Evolutionary conservation across 2,329 filamentous ascomycete genomes (phyloP), one percentile per base, ranked within the genome.

Genomic region (Annulohypoxylon truncatum): DNA sequence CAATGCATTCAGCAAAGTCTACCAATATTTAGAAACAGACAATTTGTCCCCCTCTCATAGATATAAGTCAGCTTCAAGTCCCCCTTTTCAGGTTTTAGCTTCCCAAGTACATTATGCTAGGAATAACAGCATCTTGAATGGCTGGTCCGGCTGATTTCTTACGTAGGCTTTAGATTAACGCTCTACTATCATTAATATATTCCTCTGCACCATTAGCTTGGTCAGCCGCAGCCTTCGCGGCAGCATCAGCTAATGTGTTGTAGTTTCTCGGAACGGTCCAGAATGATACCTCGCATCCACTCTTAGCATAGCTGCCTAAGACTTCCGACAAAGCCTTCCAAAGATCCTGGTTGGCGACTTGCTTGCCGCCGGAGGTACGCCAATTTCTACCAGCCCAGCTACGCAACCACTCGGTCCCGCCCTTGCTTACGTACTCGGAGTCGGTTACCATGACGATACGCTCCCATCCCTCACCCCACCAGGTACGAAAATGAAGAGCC

Each of bases 381-480:
- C 53, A 57, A 15, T 10, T 4, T 57, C 44, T 58, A 18, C 33
- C n/a, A 9, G 40, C 29, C 63, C 57, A 58, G 8, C 4, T 38
- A 10, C 47, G 35, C 9, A 66, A 12, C 58, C 47, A 44, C 22
- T 42, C 42, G 7, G 53, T 54, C 4, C 57, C 38, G 4, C 52
- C 53, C 24, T 62, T 42, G 6, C 31, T 46, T 15, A 66, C 57
- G 28, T 66, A 66, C n/a, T 48, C 29, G 4, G 63, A 66, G 29
- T 57, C 56, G 10, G 57, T 61, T 2, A 33, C 58, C 5, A 66
- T 57, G 4, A 61, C 52, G 8, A 66, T 31, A n/a, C 46, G 51
- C 29, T 61, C 51, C 51, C 52, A 61, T n/a, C 63, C 63, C 42
- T 66, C 63, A 6, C 15, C 28, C 24, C 50, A 66, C 57, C 53